These are phyloP conservation scores for Diaporthe eres DNA, from an alignment of 2,329 filamentous ascomycete genomes.

Conservation along the genomic window DNA sequence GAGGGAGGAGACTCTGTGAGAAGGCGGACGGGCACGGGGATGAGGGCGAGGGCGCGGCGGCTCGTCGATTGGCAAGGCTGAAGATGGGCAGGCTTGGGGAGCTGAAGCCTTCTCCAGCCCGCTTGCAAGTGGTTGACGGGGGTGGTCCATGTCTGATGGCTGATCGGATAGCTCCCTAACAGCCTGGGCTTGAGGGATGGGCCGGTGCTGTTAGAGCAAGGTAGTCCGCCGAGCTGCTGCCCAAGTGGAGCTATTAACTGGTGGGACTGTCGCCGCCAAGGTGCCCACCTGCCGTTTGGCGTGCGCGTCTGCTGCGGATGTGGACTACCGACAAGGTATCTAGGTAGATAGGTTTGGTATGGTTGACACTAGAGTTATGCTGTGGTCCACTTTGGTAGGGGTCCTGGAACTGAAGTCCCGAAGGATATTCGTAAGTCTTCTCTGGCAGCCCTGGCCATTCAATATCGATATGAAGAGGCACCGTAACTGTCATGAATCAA, in stretches of 20 bases:
- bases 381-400: neutral
- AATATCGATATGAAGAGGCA: neutral
- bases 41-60: neutral
- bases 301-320: neutral
- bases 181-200: neutral
- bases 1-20: neutral
- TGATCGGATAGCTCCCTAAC: neutral
- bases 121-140: neutral
- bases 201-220: neutral
- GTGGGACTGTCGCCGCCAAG: neutral
- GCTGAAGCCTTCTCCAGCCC: neutral
- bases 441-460: neutral
- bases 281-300: neutral
- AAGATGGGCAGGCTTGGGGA: neutral
- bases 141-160: constrained; percentile 12
- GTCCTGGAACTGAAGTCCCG: neutral
- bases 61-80: constrained; percentile 3
- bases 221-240: neutral
- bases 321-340: no score
- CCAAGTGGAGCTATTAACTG: neutral
- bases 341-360: no score
- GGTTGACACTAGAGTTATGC: neutral
- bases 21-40: neutral
- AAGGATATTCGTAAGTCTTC: neutral
- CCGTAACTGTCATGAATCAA: neutral